Percentiles rank a stretch among this genome's conserved stretches.
These are phyloP conservation scores for Ammopiptanthus mongolicus DNA, from an alignment of 306 rosid species.

Conservation along the genomic window DNA sequence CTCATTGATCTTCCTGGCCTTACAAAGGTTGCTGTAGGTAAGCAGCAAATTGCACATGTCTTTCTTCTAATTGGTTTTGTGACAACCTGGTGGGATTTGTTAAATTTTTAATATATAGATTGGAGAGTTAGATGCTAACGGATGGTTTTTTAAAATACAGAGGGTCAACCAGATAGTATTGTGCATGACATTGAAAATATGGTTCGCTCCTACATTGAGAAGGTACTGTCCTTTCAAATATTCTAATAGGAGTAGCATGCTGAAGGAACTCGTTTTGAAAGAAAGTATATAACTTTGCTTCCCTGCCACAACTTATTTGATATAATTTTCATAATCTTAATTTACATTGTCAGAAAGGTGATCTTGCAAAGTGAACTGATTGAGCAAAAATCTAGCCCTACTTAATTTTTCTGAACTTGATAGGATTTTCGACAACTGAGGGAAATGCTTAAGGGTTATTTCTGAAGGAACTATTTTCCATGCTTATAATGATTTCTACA, in stretches of 20 bases:
- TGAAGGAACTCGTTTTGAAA: neutral
- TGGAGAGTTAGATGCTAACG: neutral
- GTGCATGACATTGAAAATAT: constrained; percentile 84
- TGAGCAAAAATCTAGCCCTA: neutral
- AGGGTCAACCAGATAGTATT: constrained; percentile 91
- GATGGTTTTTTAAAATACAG: constrained; percentile 38
- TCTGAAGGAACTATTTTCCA: too few relatives aligned
- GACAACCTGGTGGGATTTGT: neutral
- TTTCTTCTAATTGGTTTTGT: constrained; percentile 2
- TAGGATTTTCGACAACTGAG: neutral
- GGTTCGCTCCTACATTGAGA: constrained; percentile 94
- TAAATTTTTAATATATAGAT: neutral
- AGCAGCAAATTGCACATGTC: constrained; percentile 19
- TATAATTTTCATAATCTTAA: neutral
- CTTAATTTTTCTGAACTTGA: neutral
- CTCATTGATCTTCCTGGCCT: constrained; percentile 97
- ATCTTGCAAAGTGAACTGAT: neutral
- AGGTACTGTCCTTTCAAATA: constrained; percentile 45
- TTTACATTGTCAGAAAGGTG: neutral
- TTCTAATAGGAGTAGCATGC: neutral
- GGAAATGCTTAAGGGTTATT: too few relatives aligned
- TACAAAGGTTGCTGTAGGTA: constrained; percentile 92
- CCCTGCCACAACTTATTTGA: neutral
- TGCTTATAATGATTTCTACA: neutral
- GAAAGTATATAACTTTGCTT: neutral